These are phyloP conservation scores for Backusella macrospora DNA, from an alignment of 192 early-diverging fungal species.

Conservation along the genomic window DNA sequence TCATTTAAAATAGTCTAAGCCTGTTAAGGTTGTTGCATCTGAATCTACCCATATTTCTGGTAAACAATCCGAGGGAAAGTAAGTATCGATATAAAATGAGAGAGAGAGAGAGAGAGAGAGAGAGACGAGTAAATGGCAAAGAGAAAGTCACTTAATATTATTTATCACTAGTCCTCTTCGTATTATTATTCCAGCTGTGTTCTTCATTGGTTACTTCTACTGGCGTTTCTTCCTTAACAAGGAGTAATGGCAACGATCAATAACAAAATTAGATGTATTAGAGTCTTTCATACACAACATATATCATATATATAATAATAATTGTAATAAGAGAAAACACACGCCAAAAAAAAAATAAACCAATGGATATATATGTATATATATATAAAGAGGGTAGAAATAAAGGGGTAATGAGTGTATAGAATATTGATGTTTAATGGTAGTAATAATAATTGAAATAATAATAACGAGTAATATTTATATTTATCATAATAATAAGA, in stretches of 20 bases:
- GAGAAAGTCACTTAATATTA: background rate
- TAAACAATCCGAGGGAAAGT: conserved; percentile 33
- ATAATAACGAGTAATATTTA: background rate
- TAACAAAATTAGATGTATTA: conserved; percentile 1
- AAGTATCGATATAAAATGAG: conserved; percentile 11
- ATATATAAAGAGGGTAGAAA: too few species aligned
- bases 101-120: background rate
- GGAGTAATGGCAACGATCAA: background rate
- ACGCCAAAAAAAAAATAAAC: too few species aligned
- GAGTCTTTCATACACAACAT: background rate
- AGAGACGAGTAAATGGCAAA: background rate
- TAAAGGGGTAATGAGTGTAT: too few species aligned
- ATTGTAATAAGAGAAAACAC: too few species aligned
- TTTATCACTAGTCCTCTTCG: conserved; percentile 34
- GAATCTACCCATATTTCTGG: background rate
- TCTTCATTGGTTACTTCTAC: conserved; percentile 34
- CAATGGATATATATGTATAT: too few species aligned
- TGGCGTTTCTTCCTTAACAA: conserved; percentile 35
- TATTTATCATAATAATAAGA: background rate
- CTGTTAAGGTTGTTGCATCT: conserved; percentile 21
- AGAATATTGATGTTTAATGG: background rate
- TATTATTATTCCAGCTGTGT: conserved; percentile 30
- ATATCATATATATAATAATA: background rate
- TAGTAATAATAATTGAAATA: background rate
- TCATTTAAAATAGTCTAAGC: conserved; percentile 29